These are phyloP conservation scores for Acidomyces sp. DNA, from an alignment of 495 filamentous ascomycete species.

Conservation along the genomic window DNA sequence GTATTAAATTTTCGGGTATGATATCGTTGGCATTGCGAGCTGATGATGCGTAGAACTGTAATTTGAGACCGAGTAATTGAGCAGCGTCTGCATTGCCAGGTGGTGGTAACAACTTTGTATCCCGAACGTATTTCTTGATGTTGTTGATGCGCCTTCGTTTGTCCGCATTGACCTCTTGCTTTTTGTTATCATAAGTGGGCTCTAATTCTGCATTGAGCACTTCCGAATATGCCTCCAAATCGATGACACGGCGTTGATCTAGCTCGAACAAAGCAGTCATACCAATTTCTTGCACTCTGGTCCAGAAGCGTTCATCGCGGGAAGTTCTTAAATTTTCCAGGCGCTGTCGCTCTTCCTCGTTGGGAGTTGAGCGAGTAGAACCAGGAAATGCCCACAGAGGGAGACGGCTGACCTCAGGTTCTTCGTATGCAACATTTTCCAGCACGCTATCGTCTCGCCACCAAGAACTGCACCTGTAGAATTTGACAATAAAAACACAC, in stretches of 20 bases:
- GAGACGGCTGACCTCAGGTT: constrained; percentile 32
- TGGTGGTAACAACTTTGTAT: constrained; percentile 68
- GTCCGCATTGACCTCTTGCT: constrained; percentile 17
- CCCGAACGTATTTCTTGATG: constrained; percentile 56
- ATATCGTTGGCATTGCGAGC: constrained; percentile 55
- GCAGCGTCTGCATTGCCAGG: constrained; percentile 81
- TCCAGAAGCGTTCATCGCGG: constrained; percentile 72
- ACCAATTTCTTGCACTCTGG: constrained; percentile 57
- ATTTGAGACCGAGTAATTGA: constrained; percentile 91
- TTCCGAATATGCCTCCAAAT: constrained; percentile 9
- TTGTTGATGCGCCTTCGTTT: constrained; percentile 27
- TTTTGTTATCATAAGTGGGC: constrained; percentile 10
- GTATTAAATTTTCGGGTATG: constrained; percentile 81
- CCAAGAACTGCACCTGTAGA: constrained; percentile 85
- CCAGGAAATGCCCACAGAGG: constrained; percentile 72
- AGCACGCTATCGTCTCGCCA: constrained; percentile 59
- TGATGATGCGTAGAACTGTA: constrained; percentile 73
- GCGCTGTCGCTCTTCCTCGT: constrained; percentile 36
- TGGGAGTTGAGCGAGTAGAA: constrained; percentile 33
- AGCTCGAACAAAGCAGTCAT: constrained; percentile 75
- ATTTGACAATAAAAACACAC: constrained; percentile 82
- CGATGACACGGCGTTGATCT: constrained; percentile 25
- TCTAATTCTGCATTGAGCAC: constrained; percentile 6
- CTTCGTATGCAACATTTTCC: constrained; percentile 29
- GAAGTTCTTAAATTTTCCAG: constrained; percentile 38